Evolutionary conservation across 495 filamentous ascomycete species (phyloP).

Genomic region (Aspergillus saccharolyticus): DNA sequence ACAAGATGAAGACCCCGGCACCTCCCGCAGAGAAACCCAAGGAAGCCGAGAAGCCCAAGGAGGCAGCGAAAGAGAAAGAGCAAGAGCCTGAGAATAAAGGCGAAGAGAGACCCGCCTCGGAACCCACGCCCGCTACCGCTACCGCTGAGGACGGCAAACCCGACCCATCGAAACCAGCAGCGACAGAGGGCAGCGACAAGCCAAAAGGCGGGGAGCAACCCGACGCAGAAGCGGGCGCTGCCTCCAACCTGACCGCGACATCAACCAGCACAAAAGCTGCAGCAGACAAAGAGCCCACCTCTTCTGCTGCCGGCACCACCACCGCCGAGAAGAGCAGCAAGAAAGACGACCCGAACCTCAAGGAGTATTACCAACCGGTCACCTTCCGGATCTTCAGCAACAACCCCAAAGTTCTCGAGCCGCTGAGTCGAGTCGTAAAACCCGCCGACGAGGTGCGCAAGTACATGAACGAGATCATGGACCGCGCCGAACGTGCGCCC

Average conservation of each 20-base stretch:
- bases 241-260: neutral
- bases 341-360: slow-evolving; percentile 27
- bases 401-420: slow-evolving; percentile 60
- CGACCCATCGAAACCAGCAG: slow-evolving; percentile 2
- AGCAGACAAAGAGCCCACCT: neutral
- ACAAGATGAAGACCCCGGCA: slow-evolving; percentile 20
- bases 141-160: neutral
- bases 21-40: slow-evolving; percentile 17
- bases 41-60: slow-evolving; percentile 21
- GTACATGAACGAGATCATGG: slow-evolving; percentile 84
- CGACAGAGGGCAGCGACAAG: slow-evolving; percentile 7
- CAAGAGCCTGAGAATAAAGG: neutral
- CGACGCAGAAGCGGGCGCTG: neutral
- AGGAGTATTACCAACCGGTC: slow-evolving; percentile 86
- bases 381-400: slow-evolving; percentile 70
- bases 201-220: neutral
- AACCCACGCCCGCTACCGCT: neutral
- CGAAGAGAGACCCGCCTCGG: slow-evolving; percentile 9
- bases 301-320: neutral
- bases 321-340: slow-evolving; percentile 18
- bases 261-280: slow-evolving; percentile 12
- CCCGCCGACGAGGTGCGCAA: slow-evolving; percentile 70
- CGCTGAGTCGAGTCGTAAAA: slow-evolving; percentile 72
- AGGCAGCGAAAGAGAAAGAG: slow-evolving; percentile 8
- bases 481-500: slow-evolving; percentile 63